Conservation (phyloP, 805 yeast species). For the Alloascoidea hylecoeti region DNA sequence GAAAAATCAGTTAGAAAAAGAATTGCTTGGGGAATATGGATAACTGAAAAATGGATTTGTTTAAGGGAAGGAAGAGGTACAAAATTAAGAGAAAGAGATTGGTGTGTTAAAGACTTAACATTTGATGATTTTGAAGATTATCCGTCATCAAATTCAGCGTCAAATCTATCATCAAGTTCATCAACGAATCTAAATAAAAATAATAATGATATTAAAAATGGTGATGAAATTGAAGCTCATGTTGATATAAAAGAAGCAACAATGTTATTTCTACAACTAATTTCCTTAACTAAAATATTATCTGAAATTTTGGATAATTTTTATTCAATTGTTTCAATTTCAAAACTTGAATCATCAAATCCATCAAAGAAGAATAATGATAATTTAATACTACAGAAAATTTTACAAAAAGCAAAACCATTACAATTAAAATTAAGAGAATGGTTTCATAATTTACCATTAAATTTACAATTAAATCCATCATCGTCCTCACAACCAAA, state of each 20-base stretch:
- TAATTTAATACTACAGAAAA: not conserved
- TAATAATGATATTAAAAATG: too few relatives aligned
- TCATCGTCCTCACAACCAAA: too few relatives aligned
- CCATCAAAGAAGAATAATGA: too few relatives aligned
- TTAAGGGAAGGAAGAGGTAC: conserved; percentile 75
- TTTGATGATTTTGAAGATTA: conserved; percentile 14
- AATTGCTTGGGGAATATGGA: conserved; percentile 90
- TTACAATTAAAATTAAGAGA: conserved; percentile 11
- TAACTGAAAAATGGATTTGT: conserved; percentile 86
- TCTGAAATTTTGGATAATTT: conserved; percentile 61
- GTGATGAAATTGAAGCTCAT: too few relatives aligned
- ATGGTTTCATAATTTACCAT: not conserved
- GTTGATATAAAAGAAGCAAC: conserved; percentile 46
- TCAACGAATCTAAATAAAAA: too few relatives aligned
- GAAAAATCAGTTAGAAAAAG: conserved; percentile 81
- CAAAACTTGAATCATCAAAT: too few relatives aligned
- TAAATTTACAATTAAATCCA: conserved; percentile 20
- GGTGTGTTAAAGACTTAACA: conserved; percentile 60
- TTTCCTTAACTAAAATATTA: conserved; percentile 50
- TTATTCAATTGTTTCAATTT: conserved; percentile 30
- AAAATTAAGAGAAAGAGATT: conserved; percentile 59
- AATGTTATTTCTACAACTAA: conserved; percentile 45
- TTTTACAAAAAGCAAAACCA: conserved; percentile 6
- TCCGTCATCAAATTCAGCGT: not conserved
- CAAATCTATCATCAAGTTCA: too few relatives aligned